These are phyloP conservation scores for Sistotremastrum suecicum DNA, from an alignment of 768 basidiomycete species.

Conservation along the genomic window DNA sequence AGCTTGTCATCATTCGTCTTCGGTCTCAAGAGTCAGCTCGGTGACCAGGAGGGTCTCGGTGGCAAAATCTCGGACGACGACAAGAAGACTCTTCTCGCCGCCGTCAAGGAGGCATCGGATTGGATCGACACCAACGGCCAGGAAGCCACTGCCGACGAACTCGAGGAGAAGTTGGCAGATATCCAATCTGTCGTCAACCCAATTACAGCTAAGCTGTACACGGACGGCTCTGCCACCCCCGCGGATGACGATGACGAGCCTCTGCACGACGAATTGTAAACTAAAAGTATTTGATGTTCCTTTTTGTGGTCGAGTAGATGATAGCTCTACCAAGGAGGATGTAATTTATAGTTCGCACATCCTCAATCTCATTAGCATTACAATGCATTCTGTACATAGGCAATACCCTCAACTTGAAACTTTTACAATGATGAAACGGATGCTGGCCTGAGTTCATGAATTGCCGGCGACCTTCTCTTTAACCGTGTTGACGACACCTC, in stretches of 20 bases:
- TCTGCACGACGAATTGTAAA: slow-evolving; percentile 42
- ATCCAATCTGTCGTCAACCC: slow-evolving; percentile 67
- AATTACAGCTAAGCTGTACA: slow-evolving; percentile 74
- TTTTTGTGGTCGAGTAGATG: no score
- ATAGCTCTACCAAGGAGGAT: no score
- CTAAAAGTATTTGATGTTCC: not conserved
- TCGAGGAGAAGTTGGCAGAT: slow-evolving; percentile 80
- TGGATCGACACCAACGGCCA: slow-evolving; percentile 84
- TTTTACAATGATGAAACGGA: no score
- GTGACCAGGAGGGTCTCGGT: slow-evolving; percentile 80
- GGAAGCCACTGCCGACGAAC: slow-evolving; percentile 66
- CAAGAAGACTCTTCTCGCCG: slow-evolving; percentile 67
- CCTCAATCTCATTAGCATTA: no score
- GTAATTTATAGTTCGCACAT: no score
- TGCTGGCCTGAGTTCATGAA: no score
- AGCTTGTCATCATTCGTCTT: slow-evolving; percentile 70
- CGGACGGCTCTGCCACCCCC: slow-evolving; percentile 21
- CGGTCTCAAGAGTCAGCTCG: slow-evolving; percentile 76
- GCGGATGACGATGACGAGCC: slow-evolving; percentile 29
- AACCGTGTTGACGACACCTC: no score
- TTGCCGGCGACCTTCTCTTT: no score
- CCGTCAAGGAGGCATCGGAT: slow-evolving; percentile 78
- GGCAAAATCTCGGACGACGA: slow-evolving; percentile 73
- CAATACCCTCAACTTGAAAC: no score
- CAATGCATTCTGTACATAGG: no score